Conservation (phyloP, 257 asterid species). For the Gentiana dahurica region DNA sequence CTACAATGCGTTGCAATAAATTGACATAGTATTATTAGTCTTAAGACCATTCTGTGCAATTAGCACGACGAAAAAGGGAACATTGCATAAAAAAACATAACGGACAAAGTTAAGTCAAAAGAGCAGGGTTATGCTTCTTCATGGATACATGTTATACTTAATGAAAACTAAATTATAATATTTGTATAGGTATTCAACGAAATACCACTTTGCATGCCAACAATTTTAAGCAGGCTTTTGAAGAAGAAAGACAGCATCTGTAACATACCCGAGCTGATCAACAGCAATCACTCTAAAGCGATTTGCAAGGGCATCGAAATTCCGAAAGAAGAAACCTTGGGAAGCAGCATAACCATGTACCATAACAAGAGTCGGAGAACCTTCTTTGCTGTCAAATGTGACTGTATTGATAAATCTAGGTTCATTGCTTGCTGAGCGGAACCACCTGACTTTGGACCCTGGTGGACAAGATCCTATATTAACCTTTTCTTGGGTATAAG, state of each 20-base stretch:
- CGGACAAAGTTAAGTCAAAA: too few relatives aligned
- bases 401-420: constrained; percentile 84
- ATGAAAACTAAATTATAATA: not conserved
- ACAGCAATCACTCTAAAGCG: constrained; percentile 80
- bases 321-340: constrained; percentile 95
- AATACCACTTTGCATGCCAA: not conserved
- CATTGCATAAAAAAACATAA: too few relatives aligned
- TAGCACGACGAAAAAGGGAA: too few relatives aligned
- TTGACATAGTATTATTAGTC: too few relatives aligned
- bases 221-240: not conserved
- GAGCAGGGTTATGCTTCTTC: too few relatives aligned
- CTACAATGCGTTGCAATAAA: too few relatives aligned
- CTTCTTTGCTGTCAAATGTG: constrained; percentile 77
- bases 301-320: constrained; percentile 72
- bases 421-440: constrained; percentile 74
- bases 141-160: too few relatives aligned
- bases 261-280: constrained; percentile 88
- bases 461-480: constrained; percentile 92
- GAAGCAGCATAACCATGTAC: constrained; percentile 97
- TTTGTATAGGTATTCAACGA: not conserved
- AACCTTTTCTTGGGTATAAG: constrained; percentile 59
- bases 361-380: constrained; percentile 90
- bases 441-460: constrained; percentile 85
- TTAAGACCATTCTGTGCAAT: too few relatives aligned
- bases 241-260: not conserved